phyloP scores from a whole-genome alignment of 768 basidiomycete species.

The Amanita rubescens region DNA sequence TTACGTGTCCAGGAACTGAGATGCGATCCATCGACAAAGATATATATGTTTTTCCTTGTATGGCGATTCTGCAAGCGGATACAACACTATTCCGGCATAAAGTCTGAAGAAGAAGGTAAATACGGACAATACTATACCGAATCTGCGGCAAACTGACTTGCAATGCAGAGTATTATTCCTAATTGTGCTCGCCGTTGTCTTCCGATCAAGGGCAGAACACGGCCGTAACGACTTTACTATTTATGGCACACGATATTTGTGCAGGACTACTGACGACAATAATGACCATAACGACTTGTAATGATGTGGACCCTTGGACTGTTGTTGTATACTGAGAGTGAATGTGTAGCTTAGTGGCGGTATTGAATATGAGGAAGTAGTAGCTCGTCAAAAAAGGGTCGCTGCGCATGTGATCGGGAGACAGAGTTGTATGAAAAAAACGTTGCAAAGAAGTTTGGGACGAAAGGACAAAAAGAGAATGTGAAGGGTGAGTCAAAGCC shows the following conservation, averaged over 20 bases:
- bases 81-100: conserved; percentile 59
- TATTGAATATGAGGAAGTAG: conserved; percentile 10
- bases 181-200: conserved; percentile 21
- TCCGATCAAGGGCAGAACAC: conserved; percentile 8
- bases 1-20: conserved; percentile 17
- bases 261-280: conserved; percentile 19
- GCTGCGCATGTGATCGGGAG: conserved; percentile 19
- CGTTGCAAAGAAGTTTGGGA: conserved; percentile 27
- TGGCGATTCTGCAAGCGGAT: conserved; percentile 70
- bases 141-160: conserved; percentile 18
- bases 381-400: conserved; percentile 5
- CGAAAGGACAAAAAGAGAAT: conserved; percentile 17
- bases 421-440: conserved; percentile 37
- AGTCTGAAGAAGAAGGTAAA: conserved; percentile 56
- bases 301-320: conserved; percentile 14
- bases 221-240: not conserved
- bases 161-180: conserved; percentile 42
- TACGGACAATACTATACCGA: conserved; percentile 12
- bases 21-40: conserved; percentile 35
- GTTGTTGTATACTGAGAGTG: conserved; percentile 16
- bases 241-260: not conserved
- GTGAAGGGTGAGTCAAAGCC: conserved; percentile 20
- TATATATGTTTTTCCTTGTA: conserved; percentile 71
- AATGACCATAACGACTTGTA: conserved; percentile 26
- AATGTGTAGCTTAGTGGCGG: conserved; percentile 8